Percentiles rank a stretch among this genome's conserved stretches.
Evolutionary conservation across 2,329 filamentous ascomycete species (phyloP).

Genomic region (Cladophialophora yegresii): DNA sequence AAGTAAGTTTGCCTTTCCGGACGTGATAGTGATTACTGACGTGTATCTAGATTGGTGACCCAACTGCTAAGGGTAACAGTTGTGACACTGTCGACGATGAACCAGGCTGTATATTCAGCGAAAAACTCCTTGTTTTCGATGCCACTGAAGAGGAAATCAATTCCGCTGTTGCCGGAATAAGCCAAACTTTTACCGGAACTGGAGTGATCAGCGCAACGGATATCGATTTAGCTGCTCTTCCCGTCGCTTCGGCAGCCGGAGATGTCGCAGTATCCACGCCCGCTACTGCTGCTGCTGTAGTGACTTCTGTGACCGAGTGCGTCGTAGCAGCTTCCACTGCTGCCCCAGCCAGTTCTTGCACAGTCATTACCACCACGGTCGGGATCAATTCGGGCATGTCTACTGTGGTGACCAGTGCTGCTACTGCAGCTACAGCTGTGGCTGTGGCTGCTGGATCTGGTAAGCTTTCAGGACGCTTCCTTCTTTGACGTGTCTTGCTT

Average conservation of each 20-base stretch:
- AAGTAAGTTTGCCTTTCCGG: conserved; percentile 31
- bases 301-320: conserved; percentile 8
- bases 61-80: conserved; percentile 54
- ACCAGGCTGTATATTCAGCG: conserved; percentile 58
- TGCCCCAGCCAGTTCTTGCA: conserved; percentile 14
- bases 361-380: conserved; percentile 20
- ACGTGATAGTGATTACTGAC: neutral
- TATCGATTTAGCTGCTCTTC: conserved; percentile 10
- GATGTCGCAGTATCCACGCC: conserved; percentile 4
- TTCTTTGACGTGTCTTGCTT: neutral
- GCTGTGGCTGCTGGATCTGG: conserved; percentile 8
- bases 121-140: conserved; percentile 57
- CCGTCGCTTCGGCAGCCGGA: conserved; percentile 9
- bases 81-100: conserved; percentile 55
- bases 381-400: neutral
- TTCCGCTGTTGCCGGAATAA: conserved; percentile 50
- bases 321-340: neutral
- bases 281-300: neutral
- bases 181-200: conserved; percentile 18
- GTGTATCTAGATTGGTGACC: conserved; percentile 46
- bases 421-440: neutral
- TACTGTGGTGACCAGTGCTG: conserved; percentile 2
- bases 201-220: conserved; percentile 21
- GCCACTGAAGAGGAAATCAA: conserved; percentile 56
- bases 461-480: neutral